Conservation (phyloP, 768 basidiomycete species). For the Tephrocybe sp. region DNA sequence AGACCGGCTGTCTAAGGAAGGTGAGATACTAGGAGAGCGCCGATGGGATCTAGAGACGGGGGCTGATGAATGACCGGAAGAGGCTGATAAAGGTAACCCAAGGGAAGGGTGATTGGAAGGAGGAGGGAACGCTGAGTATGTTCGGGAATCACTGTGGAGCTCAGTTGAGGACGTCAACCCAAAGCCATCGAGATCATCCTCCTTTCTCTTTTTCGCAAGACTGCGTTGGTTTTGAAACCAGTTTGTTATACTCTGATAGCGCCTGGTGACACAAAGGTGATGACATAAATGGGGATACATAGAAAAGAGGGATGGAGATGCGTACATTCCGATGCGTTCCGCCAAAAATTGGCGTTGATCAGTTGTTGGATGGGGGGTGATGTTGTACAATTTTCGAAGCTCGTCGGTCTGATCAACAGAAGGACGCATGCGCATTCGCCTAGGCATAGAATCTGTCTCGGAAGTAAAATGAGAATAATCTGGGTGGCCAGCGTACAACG, state of each 20-base stretch:
- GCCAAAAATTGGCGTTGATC: constrained; percentile 69
- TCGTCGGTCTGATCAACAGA: constrained; percentile 67
- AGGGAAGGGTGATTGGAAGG: constrained; percentile 48
- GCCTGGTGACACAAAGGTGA: constrained; percentile 44
- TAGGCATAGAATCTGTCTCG: constrained; percentile 52
- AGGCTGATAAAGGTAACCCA: constrained; percentile 31
- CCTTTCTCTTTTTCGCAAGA: constrained; percentile 69
- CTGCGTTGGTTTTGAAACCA: constrained; percentile 90
- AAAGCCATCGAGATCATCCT: constrained; percentile 46
- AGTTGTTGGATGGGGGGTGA: constrained; percentile 64
- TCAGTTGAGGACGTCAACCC: constrained; percentile 28
- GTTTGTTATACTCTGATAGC: constrained; percentile 76
- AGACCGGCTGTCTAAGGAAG: constrained; percentile 36
- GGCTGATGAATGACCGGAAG: constrained; percentile 31
- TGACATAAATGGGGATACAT: constrained; percentile 27
- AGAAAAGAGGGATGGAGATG: constrained; percentile 28
- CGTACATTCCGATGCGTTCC: constrained; percentile 75
- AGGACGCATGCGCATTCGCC: constrained; percentile 65
- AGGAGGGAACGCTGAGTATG: constrained; percentile 50
- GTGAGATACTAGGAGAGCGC: constrained; percentile 40
- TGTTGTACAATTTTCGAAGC: constrained; percentile 62
- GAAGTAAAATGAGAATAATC: constrained; percentile 52
- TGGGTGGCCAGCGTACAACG: constrained; percentile 45
- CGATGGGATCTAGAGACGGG: constrained; percentile 25
- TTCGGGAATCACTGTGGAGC: constrained; percentile 34